Evolutionary conservation across 306 rosid genomes (phyloP).

Genomic region (Prunus campanulata): DNA sequence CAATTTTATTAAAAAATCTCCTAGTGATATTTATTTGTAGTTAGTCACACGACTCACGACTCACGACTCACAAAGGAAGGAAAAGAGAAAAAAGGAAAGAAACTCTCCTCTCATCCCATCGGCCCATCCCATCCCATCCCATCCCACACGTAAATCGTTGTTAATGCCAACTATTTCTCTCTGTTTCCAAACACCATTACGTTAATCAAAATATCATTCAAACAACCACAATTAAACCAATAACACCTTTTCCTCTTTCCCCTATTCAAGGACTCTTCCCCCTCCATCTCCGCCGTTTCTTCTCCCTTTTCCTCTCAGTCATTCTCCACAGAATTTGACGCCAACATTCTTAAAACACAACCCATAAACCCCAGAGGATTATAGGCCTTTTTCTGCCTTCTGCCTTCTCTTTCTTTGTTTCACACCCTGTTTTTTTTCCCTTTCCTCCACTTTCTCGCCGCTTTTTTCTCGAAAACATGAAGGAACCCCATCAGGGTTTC

Average conservation of each 20-base stretch:
- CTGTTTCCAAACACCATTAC: not conserved
- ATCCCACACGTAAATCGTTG: not conserved
- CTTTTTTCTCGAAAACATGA: slow-evolving; percentile 21
- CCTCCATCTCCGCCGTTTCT: slow-evolving; percentile 16
- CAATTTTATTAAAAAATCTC: too few species aligned
- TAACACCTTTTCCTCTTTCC: not conserved
- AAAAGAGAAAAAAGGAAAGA: not conserved
- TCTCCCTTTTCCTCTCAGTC: not conserved
- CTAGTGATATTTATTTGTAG: too few species aligned
- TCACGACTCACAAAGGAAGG: too few species aligned
- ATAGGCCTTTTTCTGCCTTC: not conserved
- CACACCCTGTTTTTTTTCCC: not conserved
- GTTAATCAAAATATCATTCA: not conserved
- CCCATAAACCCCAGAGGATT: not conserved
- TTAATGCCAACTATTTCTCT: not conserved
- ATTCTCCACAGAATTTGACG: not conserved
- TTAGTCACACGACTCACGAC: too few species aligned
- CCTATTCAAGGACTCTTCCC: too few species aligned
- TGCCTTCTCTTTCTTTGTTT: not conserved
- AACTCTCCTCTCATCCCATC: not conserved
- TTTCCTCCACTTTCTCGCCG: not conserved
- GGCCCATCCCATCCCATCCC: too few species aligned
- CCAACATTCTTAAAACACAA: too few species aligned
- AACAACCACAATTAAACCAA: not conserved
- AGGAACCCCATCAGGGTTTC: slow-evolving; percentile 29